Base-by-base conservation (phyloP, 2,329 filamentous ascomycete species). In the Fusarium sp. region DNA sequence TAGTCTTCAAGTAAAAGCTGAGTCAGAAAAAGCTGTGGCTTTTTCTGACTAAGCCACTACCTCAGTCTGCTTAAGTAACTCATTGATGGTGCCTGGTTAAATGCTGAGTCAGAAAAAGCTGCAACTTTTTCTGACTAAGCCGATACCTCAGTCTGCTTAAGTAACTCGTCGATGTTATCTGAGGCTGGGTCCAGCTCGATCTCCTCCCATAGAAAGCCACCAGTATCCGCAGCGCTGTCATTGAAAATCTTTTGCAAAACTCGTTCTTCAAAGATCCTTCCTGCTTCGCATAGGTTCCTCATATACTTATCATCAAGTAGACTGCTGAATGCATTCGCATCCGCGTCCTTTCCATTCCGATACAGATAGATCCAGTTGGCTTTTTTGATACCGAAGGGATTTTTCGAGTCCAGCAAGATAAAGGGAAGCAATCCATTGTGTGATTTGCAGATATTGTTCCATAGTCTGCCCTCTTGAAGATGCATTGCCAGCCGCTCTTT, bases 121-220 rank as follows among this genome's bases (percentile, higher is more conserved):
- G 41, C 15, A 24, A n/a, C 41, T 6, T 44, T 24, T 44, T 44
- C 41, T 44, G 41, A 44, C 41, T 44, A 45, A 45, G 42, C 42
- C 15, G 11, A 7, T 11, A 5, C 10, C 15, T 12, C 3, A 26
- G 17, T 45, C 39, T 42, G 41, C 41, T 26, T 45, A 24, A 45
- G 42, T 26, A 45, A 45, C 10, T 45, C 42, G 4, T 47, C 18
- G 26, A 47, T 47, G 44, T 47, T 28, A 0, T 47, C 26, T 47
- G 9, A 47, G 18, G 1, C 44, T 1, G 1, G 0, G 1, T 52
- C 32, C 8, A 52, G 32, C 32, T 34, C 30, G 18, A 0, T 36
- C 28, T 39, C 32, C n/a, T 54, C 51, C 51, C 51, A 54, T 15
- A 39, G 12, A n/a, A 54, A 54, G 2, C 24, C n/a, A n/a, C 51